Conservation (phyloP, 768 basidiomycete genomes). For the Phylloporus arenicola region DNA sequence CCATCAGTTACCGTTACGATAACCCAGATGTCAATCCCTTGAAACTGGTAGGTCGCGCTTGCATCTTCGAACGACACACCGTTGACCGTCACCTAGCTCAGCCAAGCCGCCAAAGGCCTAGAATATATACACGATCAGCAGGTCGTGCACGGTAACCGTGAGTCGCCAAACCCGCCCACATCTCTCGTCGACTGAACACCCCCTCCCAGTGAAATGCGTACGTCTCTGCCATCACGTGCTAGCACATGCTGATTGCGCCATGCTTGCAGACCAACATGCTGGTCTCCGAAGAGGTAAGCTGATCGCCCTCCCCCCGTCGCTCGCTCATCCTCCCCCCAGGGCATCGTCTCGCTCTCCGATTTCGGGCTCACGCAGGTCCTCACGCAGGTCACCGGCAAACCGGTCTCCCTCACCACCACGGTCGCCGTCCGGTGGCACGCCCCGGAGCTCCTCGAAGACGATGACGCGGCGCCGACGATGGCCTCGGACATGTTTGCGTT, state of each 20-base stretch:
- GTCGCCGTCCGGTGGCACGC: constrained; percentile 56
- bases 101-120: constrained; percentile 51
- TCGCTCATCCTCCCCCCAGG: constrained; percentile 29
- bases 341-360: constrained; percentile 52
- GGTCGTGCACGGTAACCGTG: constrained; percentile 58
- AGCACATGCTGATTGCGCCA: background rate
- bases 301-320: background rate
- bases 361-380: constrained; percentile 62
- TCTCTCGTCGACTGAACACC: background rate
- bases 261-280: constrained; percentile 50
- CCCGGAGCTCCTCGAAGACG: constrained; percentile 51
- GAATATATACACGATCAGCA: constrained; percentile 49
- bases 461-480: constrained; percentile 38
- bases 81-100: constrained; percentile 32
- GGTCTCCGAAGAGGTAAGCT: constrained; percentile 43
- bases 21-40: constrained; percentile 37
- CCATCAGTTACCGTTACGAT: constrained; percentile 37
- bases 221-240: constrained; percentile 18
- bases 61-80: background rate
- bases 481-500: constrained; percentile 53
- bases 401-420: constrained; percentile 41
- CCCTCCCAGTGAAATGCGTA: constrained; percentile 53
- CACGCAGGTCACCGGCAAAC: constrained; percentile 49
- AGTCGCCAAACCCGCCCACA: constrained; percentile 20
- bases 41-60: constrained; percentile 32